phyloP scores from a whole-genome alignment of 2,329 filamentous ascomycete genomes.

The Pyrenophora graminea region DNA sequence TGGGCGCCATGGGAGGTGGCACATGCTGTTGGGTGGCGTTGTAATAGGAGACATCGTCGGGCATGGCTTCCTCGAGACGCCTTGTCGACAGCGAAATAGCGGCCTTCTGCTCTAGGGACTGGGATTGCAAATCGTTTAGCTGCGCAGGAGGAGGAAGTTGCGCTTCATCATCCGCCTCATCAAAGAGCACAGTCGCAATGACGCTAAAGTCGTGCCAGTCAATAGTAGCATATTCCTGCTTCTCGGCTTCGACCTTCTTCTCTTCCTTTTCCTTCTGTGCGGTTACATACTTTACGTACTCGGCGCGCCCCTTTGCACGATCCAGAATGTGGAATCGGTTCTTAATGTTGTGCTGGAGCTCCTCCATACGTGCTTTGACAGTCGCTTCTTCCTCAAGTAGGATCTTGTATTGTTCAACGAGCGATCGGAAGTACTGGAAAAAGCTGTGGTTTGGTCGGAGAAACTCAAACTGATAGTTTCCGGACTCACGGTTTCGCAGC shows the following conservation, averaged over 20 bases:
- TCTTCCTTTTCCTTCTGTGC: slow-evolving; percentile 86
- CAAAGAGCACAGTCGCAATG: slow-evolving; percentile 92
- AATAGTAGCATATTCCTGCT: slow-evolving; percentile 77
- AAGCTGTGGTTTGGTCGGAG: slow-evolving; percentile 92
- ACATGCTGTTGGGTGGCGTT: slow-evolving; percentile 39
- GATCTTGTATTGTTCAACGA: slow-evolving; percentile 91
- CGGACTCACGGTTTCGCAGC: slow-evolving; percentile 82
- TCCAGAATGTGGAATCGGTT: slow-evolving; percentile 81
- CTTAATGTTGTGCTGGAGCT: slow-evolving; percentile 73
- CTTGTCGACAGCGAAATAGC: slow-evolving; percentile 82
- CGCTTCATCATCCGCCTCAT: slow-evolving; percentile 81
- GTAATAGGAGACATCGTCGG: slow-evolving; percentile 64
- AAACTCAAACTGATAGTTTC: slow-evolving; percentile 96
- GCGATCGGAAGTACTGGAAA: slow-evolving; percentile 90
- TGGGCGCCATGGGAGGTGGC: slow-evolving; percentile 34
- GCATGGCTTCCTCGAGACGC: slow-evolving; percentile 94
- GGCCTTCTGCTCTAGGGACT: slow-evolving; percentile 92
- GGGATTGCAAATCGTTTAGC: slow-evolving; percentile 88
- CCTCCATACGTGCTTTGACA: slow-evolving; percentile 71
- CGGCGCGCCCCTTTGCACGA: slow-evolving; percentile 81
- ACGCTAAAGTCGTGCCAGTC: slow-evolving; percentile 99
- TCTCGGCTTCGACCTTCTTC: slow-evolving; percentile 82
- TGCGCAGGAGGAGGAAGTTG: slow-evolving; percentile 88
- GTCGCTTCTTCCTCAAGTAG: slow-evolving; percentile 73
- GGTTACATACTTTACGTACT: slow-evolving; percentile 84